Conservation (phyloP, 441 rosid genomes). For the Populus hybrid region DNA sequence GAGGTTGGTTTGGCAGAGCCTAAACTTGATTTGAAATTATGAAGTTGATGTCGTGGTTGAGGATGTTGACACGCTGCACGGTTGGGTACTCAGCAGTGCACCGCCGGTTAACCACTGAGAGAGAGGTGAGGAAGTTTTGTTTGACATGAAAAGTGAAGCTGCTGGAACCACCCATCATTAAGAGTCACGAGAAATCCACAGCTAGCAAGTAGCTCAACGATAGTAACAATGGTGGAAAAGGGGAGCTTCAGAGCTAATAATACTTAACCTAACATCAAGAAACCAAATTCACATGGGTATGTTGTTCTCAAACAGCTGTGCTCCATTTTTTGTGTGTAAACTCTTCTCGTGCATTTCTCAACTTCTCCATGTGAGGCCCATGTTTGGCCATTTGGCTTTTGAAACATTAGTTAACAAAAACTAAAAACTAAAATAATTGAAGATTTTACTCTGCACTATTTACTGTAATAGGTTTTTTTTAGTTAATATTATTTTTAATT, state of each 20-base stretch:
- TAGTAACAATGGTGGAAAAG: slow-evolving; percentile 9
- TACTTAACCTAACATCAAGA: slow-evolving; percentile 19
- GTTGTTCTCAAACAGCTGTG: slow-evolving; percentile 23
- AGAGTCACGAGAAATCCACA: slow-evolving; percentile 15
- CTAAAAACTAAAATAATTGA: too few species aligned
- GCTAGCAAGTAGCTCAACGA: background rate
- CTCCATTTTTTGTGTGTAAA: background rate
- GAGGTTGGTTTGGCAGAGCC: background rate
- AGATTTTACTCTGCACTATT: too few species aligned
- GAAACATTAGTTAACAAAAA: too few species aligned
- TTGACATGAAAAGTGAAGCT: background rate
- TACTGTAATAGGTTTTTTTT: too few species aligned
- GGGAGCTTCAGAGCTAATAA: background rate
- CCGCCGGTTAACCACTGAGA: background rate
- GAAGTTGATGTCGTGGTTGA: background rate
- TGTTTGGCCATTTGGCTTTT: slow-evolving; percentile 19
- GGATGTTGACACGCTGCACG: background rate
- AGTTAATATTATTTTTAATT: too few species aligned
- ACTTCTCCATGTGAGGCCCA: slow-evolving; percentile 19
- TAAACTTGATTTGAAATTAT: background rate
- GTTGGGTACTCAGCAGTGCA: slow-evolving; percentile 11
- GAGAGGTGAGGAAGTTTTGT: background rate
- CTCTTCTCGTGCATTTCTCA: slow-evolving; percentile 23
- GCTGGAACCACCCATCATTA: background rate
- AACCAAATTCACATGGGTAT: background rate